Percentiles rank a stretch among this genome's conserved stretches.
phyloP scores from a whole-genome alignment of 164 flowering plant genomes.

The Pachysandra terminalis region DNA sequence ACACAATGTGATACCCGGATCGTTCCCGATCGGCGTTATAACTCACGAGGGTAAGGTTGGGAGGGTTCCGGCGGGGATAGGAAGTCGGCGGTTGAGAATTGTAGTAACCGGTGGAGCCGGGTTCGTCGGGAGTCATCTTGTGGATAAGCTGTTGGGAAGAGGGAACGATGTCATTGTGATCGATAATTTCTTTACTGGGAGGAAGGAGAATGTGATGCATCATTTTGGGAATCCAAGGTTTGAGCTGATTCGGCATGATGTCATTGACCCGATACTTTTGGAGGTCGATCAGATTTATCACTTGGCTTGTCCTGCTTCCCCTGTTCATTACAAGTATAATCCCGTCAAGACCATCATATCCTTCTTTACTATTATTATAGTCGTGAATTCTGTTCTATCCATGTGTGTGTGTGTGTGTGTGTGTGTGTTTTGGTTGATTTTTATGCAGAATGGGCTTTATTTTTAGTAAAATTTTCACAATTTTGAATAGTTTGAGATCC shows the following conservation, averaged over 20 bases:
- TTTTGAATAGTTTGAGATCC: conserved; percentile 26
- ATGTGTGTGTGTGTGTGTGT: too few relatives aligned
- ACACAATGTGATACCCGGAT: conserved; percentile 13
- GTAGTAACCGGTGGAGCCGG: conserved; percentile 98
- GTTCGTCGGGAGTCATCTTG: conserved; percentile 94
- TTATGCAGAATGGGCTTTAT: too few relatives aligned
- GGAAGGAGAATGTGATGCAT: conserved; percentile 89
- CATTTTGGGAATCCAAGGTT: conserved; percentile 79
- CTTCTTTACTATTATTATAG: conserved; percentile 25
- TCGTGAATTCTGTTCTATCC: neutral
- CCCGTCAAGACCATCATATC: conserved; percentile 98
- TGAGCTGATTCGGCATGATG: conserved; percentile 92
- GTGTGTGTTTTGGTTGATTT: too few relatives aligned
- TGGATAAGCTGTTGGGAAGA: conserved; percentile 73
- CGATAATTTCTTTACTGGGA: conserved; percentile 95
- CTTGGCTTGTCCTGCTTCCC: conserved; percentile 96
- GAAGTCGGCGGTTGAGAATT: conserved; percentile 49
- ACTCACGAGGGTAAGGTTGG: conserved; percentile 25
- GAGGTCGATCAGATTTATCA: conserved; percentile 99
- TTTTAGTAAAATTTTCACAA: neutral
- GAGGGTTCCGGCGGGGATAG: conserved; percentile 63
- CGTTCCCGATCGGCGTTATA: conserved; percentile 1
- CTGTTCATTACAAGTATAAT: conserved; percentile 93
- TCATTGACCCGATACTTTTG: conserved; percentile 90
- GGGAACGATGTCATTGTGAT: conserved; percentile 89